A percentile compares a stretch with the other conserved stretches of the same genome.
These are phyloP conservation scores for Geranomyces variabilis DNA, from an alignment of 192 early-diverging fungal species.

Conservation along the genomic window DNA sequence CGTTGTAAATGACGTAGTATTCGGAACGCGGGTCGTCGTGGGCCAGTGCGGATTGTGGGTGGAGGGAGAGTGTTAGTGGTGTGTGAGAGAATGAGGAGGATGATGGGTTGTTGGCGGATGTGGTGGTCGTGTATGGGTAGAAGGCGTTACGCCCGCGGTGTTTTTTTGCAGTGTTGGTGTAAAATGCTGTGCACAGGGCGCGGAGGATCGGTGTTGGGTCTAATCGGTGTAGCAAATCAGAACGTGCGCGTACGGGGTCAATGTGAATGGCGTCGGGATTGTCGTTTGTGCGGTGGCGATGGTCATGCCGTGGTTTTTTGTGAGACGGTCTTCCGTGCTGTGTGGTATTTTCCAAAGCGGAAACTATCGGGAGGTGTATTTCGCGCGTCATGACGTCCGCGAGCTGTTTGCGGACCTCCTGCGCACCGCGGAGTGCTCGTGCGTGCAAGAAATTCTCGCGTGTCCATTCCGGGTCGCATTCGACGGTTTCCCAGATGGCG, in stretches of 20 bases:
- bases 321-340: too few species aligned
- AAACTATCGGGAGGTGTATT: too few species aligned
- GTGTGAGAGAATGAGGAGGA: not conserved
- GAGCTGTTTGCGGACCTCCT: conserved; percentile 53
- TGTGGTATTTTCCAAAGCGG: too few species aligned
- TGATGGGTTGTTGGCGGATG: not conserved
- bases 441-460: conserved; percentile 45
- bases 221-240: too few species aligned
- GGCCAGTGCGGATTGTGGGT: conserved; percentile 43
- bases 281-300: too few species aligned
- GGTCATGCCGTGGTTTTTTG: too few species aligned
- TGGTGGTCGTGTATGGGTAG: conserved; percentile 41
- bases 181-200: conserved; percentile 56
- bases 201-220: conserved; percentile 49
- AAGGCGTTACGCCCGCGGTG: conserved; percentile 47
- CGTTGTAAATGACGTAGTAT: conserved; percentile 59
- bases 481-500: conserved; percentile 41
- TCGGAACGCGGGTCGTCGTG: conserved; percentile 24
- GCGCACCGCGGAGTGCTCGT: conserved; percentile 52
- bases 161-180: conserved; percentile 54
- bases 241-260: too few species aligned
- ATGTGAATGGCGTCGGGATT: too few species aligned
- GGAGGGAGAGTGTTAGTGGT: conserved; percentile 34
- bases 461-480: conserved; percentile 46
- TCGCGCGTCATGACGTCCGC: conserved; percentile 30